Base-by-base conservation (phyloP, 1,284 basidiomycete genomes). In the Caloboletus firmus region DNA sequence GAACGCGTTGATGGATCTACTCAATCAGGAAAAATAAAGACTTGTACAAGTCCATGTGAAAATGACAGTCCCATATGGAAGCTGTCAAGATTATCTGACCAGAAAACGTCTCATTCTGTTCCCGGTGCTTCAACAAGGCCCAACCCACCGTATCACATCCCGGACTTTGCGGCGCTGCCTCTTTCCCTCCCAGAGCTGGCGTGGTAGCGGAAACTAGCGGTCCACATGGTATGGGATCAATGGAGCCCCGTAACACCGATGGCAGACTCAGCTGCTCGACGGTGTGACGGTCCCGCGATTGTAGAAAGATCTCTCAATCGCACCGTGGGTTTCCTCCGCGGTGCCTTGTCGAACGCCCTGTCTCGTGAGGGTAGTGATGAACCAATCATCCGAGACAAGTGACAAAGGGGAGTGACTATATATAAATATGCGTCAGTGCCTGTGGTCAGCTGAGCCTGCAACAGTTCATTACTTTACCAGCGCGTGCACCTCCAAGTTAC, bases 141-240 rank as follows among this genome's bases (percentile, higher is more conserved):
- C 24, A 35, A 34, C 26, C 9, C 41, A 46, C n/a, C n/a, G 50
- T 41, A 61, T 63, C 62, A 51, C 36, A 61, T 63, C 65, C 63
- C 65, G 64, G 61, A 56, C 62, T 69, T 69, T 64, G 58, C 58
- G 64, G 67, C 35, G 42, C 49, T 52, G 32, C 20, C 15, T 53
- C 51, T 35, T 26, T 34, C 42, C 36, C 47, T 28, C 40, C 49
- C 13, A 45, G 36, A 32, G 34, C 34, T 24, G 28, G 30, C 39
- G 18, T 52, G 41, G 36, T 2, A n/a, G 37, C 61, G 64, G 65
- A 45, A 59, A 64, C 28, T 56, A 45, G 56, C 63, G 61, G 52
- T 20, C 13, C 62, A 64, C 61, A 64, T 61, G 56, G 42, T 32
- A 22, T 46, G 43, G 55, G 35, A 63, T 67, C 54, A 42, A 52